Conservation (phyloP, 148 eudicot species). For the Fagopyrum esculentum region DNA sequence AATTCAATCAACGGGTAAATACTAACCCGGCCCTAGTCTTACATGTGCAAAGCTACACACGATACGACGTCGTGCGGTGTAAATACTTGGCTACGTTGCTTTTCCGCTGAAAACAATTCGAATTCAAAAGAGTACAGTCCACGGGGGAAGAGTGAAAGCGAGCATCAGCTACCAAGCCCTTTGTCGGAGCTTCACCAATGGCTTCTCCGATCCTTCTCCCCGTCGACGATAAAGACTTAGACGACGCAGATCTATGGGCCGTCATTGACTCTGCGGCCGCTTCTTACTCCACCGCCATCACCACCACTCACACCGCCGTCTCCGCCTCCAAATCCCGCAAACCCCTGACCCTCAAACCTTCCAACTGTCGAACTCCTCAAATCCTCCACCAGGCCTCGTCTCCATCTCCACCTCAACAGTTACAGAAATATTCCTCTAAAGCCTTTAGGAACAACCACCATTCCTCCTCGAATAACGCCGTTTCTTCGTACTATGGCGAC, state of each 20-base stretch:
- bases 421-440: conserved; percentile 18
- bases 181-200: conserved; percentile 20
- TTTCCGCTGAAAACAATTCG: background rate
- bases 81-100: background rate
- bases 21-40: too few species aligned
- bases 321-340: conserved; percentile 30
- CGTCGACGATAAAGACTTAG: conserved; percentile 70
- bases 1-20: too few species aligned
- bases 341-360: conserved; percentile 33
- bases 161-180: background rate
- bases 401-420: conserved; percentile 15
- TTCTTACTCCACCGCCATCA: conserved; percentile 27
- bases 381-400: conserved; percentile 18
- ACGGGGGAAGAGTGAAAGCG: background rate
- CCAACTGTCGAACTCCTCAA: conserved; percentile 34
- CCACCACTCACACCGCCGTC: conserved; percentile 23
- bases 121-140: background rate
- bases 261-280: conserved; percentile 90
- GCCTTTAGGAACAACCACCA: conserved; percentile 18
- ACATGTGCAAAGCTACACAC: too few species aligned
- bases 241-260: conserved; percentile 86
- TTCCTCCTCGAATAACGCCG: conserved; percentile 2
- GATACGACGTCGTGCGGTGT: background rate
- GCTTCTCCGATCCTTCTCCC: conserved; percentile 33
- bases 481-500: background rate